phyloP scores from a whole-genome alignment of 805 yeast genomes.

The Suhomyces emberorum region DNA sequence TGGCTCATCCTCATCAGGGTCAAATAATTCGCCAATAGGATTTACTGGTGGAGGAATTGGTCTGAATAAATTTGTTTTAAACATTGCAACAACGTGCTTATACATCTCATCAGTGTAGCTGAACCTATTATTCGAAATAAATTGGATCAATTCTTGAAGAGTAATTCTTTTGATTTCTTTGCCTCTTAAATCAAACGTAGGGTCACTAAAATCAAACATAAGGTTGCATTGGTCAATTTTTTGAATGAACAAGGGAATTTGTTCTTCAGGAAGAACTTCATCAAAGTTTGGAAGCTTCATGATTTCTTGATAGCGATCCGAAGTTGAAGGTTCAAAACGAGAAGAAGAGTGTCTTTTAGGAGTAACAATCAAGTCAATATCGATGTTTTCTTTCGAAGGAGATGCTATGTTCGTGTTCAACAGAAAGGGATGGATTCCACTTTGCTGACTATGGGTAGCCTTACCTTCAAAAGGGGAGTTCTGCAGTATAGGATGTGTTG shows the following conservation, averaged over 20 bases:
- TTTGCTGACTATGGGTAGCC: constrained; percentile 7
- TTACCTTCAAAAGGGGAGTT: constrained; percentile 10
- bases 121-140: constrained; percentile 77
- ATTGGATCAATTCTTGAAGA: constrained; percentile 84
- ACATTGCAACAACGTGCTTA: constrained; percentile 83
- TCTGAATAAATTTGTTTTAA: constrained; percentile 81
- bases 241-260: constrained; percentile 72
- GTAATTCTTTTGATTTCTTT: constrained; percentile 89
- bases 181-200: constrained; percentile 86
- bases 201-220: constrained; percentile 91
- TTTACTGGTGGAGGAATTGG: constrained; percentile 98
- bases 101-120: constrained; percentile 90
- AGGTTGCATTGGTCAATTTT: constrained; percentile 94
- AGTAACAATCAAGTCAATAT: constrained; percentile 69
- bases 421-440: constrained; percentile 42
- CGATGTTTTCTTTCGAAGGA: constrained; percentile 58
- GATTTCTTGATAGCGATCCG: constrained; percentile 44
- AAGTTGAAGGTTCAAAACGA: constrained; percentile 73
- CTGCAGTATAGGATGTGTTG: constrained; percentile 8
- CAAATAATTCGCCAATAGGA: constrained; percentile 93
- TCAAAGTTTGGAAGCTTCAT: constrained; percentile 81
- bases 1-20: constrained; percentile 99
- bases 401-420: constrained; percentile 55
- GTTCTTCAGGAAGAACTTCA: constrained; percentile 78
- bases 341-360: constrained; percentile 93